Conservation (phyloP, 805 yeast genomes). For the Clavispora phyllophila region DNA sequence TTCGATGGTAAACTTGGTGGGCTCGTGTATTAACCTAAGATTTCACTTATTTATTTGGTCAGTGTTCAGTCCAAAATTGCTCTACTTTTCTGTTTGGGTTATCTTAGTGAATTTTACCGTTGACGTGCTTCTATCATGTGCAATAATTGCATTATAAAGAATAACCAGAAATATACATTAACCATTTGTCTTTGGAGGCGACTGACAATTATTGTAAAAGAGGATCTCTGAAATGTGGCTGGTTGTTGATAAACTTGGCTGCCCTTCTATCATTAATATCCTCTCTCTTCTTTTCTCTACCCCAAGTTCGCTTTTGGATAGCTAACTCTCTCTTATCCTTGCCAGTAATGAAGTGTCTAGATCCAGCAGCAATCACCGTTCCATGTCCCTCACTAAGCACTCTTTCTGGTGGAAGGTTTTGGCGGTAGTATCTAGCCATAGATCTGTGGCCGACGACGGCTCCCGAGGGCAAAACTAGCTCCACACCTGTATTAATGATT, state of each 20-base stretch:
- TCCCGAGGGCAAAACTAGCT: conserved; percentile 40
- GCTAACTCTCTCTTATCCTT: conserved; percentile 38
- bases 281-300: conserved; percentile 45
- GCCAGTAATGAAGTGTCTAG: conserved; percentile 43
- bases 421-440: conserved; percentile 39
- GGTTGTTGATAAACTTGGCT: conserved; percentile 70
- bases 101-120: conserved; percentile 39
- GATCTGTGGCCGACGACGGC: conserved; percentile 40
- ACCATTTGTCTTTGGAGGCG: not conserved
- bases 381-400: conserved; percentile 39
- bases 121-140: conserved; percentile 16
- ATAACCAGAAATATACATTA: not conserved
- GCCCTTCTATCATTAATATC: conserved; percentile 54
- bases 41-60: conserved; percentile 96
- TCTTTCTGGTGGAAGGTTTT: conserved; percentile 40
- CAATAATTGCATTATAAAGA: not conserved
- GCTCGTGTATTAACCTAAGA: conserved; percentile 68
- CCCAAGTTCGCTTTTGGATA: conserved; percentile 55
- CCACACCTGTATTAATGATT: conserved; percentile 31
- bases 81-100: conserved; percentile 78
- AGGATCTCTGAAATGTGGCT: conserved; percentile 57
- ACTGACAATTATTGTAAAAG: conserved; percentile 23
- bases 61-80: conserved; percentile 88
- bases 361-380: conserved; percentile 45
- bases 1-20: conserved; percentile 52